Percentiles rank a stretch among this genome's conserved stretches.
phyloP scores from a whole-genome alignment of 768 basidiomycete species.

The Tephrocybe rancida region DNA sequence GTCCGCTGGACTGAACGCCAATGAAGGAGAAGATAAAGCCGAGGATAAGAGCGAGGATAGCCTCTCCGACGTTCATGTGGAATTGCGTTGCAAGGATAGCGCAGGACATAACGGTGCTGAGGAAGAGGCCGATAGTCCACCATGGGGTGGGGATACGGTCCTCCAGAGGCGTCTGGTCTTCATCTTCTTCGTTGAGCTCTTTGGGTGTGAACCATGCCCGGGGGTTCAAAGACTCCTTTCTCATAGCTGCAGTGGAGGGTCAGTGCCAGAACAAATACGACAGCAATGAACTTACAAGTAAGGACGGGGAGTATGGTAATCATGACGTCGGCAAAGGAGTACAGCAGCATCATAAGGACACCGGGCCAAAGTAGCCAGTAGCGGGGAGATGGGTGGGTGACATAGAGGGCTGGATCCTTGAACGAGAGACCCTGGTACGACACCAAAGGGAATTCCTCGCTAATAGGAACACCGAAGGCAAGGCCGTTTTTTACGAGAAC shows the following conservation, averaged over 20 bases:
- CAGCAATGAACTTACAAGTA: slow-evolving; percentile 18
- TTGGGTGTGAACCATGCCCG: slow-evolving; percentile 29
- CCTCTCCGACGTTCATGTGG: slow-evolving; percentile 60
- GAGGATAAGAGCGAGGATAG: slow-evolving; percentile 56
- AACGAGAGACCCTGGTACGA: slow-evolving; percentile 50
- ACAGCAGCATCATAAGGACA: slow-evolving; percentile 62
- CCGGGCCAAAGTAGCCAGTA: slow-evolving; percentile 70
- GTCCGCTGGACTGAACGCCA: slow-evolving; percentile 60
- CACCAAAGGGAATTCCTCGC: slow-evolving; percentile 43
- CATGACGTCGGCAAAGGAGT: slow-evolving; percentile 56
- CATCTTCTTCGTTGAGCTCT: slow-evolving; percentile 40
- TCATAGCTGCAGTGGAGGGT: slow-evolving; percentile 13
- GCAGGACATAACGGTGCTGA: slow-evolving; percentile 50
- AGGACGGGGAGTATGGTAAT: slow-evolving; percentile 40
- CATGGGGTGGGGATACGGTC: slow-evolving; percentile 59
- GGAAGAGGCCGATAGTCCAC: slow-evolving; percentile 54
- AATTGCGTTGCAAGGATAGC: slow-evolving; percentile 57
- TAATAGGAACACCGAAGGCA: slow-evolving; percentile 41
- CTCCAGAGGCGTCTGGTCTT: slow-evolving; percentile 52
- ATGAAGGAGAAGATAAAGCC: slow-evolving; percentile 72
- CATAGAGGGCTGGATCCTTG: slow-evolving; percentile 40
- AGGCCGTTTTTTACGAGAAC: slow-evolving; percentile 53
- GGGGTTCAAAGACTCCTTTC: slow-evolving; percentile 25
- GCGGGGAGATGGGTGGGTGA: slow-evolving; percentile 50
- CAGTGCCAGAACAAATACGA: background rate